A percentile compares a stretch with the other conserved stretches of the same genome.
Conservation (phyloP, 768 basidiomycete species). For the Pisolithus tinctorius region DNA sequence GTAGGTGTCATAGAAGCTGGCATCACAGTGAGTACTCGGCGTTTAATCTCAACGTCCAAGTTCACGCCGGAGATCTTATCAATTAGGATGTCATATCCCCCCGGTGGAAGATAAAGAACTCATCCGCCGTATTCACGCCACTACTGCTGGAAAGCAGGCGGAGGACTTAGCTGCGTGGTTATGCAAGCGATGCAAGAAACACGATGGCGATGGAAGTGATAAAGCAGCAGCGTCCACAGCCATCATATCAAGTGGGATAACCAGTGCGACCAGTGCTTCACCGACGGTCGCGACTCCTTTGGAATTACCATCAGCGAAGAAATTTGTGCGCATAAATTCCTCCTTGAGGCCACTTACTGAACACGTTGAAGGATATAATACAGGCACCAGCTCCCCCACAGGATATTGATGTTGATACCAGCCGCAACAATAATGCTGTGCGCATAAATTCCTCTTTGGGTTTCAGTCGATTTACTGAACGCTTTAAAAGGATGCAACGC, state of each 20-base stretch:
- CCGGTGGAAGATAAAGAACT: conserved; percentile 22
- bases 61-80: not conserved
- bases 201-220: not conserved
- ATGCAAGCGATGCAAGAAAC: conserved; percentile 27
- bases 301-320: not conserved
- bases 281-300: not conserved
- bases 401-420: not conserved
- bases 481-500: not conserved
- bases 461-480: not conserved
- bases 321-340: not conserved
- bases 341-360: not conserved
- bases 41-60: too few species aligned
- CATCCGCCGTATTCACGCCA: conserved; percentile 17
- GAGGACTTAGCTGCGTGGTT: conserved; percentile 21
- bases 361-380: not conserved
- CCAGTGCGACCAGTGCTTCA: not conserved
- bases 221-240: not conserved
- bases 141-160: conserved; percentile 16
- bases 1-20: conserved; percentile 28
- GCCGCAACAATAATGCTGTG: not conserved
- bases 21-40: conserved; percentile 22
- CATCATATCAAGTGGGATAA: not conserved
- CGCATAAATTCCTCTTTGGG: not conserved
- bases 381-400: not conserved
- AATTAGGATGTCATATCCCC: conserved; percentile 28